Conservation (phyloP, 306 rosid species). For the Erythrophleum fordii region DNA sequence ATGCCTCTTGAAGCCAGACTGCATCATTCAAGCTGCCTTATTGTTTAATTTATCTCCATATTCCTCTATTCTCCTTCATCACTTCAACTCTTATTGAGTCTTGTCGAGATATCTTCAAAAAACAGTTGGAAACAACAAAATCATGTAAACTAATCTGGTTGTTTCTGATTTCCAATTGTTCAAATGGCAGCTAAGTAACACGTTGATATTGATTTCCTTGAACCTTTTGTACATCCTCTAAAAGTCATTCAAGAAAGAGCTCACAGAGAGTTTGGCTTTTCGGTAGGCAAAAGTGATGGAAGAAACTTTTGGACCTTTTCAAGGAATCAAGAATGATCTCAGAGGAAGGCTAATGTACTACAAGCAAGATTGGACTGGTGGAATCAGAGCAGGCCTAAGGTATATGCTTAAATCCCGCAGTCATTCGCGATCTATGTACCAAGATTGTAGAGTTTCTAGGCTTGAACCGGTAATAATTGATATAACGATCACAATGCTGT, state of each 20-base stretch:
- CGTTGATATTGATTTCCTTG: slow-evolving; percentile 28
- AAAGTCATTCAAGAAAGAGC: neutral
- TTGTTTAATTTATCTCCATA: slow-evolving; percentile 13
- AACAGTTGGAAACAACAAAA: slow-evolving; percentile 14
- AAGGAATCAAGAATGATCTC: slow-evolving; percentile 85
- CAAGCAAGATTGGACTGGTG: slow-evolving; percentile 86
- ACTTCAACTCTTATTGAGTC: slow-evolving; percentile 10
- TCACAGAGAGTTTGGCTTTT: neutral
- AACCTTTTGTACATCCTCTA: neutral
- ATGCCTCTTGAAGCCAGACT: slow-evolving; percentile 40
- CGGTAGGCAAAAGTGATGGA: slow-evolving; percentile 52
- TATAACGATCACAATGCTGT: neutral
- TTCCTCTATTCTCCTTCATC: slow-evolving; percentile 8
- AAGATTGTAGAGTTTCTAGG: neutral
- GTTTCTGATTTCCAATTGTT: neutral
- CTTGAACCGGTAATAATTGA: slow-evolving; percentile 1
- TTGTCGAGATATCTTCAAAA: slow-evolving; percentile 24
- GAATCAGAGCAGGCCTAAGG: slow-evolving; percentile 78
- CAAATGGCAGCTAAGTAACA: slow-evolving; percentile 41
- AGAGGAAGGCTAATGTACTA: slow-evolving; percentile 79
- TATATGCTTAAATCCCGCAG: slow-evolving; percentile 19
- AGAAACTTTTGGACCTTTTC: slow-evolving; percentile 81
- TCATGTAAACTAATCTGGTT: slow-evolving; percentile 52
- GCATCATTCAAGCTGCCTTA: slow-evolving; percentile 26
- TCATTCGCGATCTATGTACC: neutral